Conservation (phyloP, 2,329 filamentous ascomycete species). For the Lasiodiplodia sp. region DNA sequence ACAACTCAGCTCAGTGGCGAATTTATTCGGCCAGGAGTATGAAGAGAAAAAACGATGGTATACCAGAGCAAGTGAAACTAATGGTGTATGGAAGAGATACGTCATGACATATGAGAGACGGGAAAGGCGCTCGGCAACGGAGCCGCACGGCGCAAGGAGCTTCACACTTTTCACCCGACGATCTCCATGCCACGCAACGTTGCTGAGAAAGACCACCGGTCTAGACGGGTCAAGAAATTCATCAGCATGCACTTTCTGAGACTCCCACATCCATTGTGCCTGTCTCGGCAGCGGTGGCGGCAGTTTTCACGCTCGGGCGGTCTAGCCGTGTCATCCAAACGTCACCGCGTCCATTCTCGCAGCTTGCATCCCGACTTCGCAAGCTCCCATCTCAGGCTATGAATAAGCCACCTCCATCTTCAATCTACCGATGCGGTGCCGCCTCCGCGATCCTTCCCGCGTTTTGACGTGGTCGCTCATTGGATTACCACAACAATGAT, state of each 20-base stretch:
- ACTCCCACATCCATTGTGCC: background rate
- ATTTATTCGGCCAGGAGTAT: too few relatives aligned
- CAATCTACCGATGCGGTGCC: background rate
- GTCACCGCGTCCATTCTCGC: conserved; percentile 6
- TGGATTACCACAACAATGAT: background rate
- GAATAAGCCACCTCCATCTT: conserved; percentile 1
- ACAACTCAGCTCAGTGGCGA: too few relatives aligned
- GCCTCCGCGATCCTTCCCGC: conserved; percentile 14
- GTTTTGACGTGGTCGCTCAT: background rate
- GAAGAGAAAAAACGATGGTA: background rate
- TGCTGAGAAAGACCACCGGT: background rate
- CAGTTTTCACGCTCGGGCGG: background rate
- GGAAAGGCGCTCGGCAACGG: conserved; percentile 13
- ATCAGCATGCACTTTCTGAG: background rate
- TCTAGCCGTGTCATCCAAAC: conserved; percentile 3
- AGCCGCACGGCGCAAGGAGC: conserved; percentile 10
- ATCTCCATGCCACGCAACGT: background rate
- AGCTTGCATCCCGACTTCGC: background rate
- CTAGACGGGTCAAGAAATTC: background rate
- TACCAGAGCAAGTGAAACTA: background rate
- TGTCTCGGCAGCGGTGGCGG: background rate
- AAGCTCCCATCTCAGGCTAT: background rate
- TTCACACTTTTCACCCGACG: background rate
- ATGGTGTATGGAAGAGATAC: background rate
- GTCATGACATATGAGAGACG: conserved; percentile 4